phyloP scores from a whole-genome alignment of 164 flowering plant genomes.

The Stephania cephalantha region DNA sequence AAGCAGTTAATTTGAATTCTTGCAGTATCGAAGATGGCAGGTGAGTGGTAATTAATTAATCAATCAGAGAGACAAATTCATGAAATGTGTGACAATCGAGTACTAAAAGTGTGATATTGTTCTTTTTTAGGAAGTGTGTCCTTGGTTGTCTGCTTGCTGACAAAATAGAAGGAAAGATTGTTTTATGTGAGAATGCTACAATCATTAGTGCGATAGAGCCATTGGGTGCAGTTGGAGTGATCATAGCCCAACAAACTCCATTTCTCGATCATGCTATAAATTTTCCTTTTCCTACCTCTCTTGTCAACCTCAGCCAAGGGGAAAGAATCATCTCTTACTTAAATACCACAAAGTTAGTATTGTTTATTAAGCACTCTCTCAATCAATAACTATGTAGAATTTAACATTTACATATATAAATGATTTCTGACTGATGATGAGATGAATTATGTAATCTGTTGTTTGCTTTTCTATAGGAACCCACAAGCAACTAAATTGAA shows the following conservation, averaged over 20 bases:
- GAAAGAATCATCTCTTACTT: too few relatives aligned
- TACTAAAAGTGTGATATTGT: background rate
- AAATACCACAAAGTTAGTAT: background rate
- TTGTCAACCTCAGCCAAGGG: background rate
- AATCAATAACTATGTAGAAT: too few relatives aligned
- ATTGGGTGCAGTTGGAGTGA: background rate
- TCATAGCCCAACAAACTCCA: background rate
- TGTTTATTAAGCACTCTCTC: background rate
- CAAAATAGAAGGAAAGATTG: too few relatives aligned
- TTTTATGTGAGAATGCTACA: too few relatives aligned
- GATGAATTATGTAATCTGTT: background rate
- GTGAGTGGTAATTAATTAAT: too few relatives aligned
- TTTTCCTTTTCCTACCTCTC: background rate
- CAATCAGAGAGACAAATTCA: background rate
- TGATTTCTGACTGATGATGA: background rate
- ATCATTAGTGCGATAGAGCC: background rate
- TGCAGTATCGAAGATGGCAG: too few relatives aligned
- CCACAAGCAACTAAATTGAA: conserved; percentile 21
- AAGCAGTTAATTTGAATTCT: background rate
- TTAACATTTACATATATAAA: too few relatives aligned
- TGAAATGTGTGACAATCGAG: background rate
- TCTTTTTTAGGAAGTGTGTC: too few relatives aligned
- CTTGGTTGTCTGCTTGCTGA: too few relatives aligned
- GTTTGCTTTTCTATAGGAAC: background rate
- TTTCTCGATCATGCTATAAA: background rate